phyloP scores from a whole-genome alignment of 805 yeast species.

The Starmerella sp. region DNA sequence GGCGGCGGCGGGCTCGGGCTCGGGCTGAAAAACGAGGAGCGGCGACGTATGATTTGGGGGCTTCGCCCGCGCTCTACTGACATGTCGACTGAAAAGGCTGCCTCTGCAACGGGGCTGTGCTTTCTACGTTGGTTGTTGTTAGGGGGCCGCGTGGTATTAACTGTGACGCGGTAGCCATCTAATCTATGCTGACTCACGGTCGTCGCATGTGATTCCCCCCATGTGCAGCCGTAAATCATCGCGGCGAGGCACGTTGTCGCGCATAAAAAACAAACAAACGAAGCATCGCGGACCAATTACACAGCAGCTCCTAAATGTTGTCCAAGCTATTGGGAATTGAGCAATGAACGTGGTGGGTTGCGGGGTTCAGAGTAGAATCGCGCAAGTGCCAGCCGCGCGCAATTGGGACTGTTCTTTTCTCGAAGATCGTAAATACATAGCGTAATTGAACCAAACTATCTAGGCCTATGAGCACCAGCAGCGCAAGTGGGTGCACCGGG shows the following conservation, averaged over 20 bases:
- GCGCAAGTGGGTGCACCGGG: not conserved
- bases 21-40: slow-evolving; percentile 30
- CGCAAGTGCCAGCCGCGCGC: no score
- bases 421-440: not conserved
- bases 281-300: no score
- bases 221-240: no score
- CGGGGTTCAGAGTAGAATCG: no score
- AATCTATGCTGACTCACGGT: not conserved
- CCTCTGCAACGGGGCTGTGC: not conserved
- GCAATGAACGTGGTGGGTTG: no score
- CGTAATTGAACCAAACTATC: not conserved
- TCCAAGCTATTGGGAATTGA: no score
- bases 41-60: slow-evolving; percentile 20
- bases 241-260: no score
- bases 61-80: slow-evolving; percentile 15
- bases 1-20: slow-evolving; percentile 32
- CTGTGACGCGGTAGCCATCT: not conserved
- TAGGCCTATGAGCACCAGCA: not conserved
- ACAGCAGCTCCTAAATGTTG: no score
- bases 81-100: not conserved
- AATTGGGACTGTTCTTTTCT: no score
- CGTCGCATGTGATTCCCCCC: not conserved
- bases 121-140: not conserved
- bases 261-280: no score
- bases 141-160: not conserved